phyloP scores from a whole-genome alignment of 108 stramenopile species.

The Parietichytrium sp. region DNA sequence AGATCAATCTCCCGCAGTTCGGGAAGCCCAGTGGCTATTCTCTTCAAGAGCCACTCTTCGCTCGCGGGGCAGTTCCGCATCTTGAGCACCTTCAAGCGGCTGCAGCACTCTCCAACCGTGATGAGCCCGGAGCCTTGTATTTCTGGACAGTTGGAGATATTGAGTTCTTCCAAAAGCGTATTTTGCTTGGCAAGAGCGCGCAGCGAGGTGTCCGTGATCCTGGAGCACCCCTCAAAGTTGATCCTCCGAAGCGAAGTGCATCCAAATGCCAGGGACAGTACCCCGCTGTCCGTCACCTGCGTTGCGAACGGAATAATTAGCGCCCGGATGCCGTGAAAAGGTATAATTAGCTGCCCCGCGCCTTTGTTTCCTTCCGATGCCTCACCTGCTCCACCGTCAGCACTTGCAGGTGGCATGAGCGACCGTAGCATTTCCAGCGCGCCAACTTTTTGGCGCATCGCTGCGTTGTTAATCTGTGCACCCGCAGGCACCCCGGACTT shows the following conservation, averaged over 20 bases:
- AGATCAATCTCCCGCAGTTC: slow-evolving; percentile 35
- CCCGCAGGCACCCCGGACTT: neutral
- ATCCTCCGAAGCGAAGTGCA: neutral
- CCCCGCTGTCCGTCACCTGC: neutral
- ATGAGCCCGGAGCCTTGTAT: slow-evolving; percentile 16
- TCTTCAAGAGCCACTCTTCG: slow-evolving; percentile 19
- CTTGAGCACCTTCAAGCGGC: neutral
- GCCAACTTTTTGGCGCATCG: neutral
- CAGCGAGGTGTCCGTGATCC: neutral
- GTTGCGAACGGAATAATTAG: slow-evolving; percentile 20
- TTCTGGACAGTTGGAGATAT: neutral
- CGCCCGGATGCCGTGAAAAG: neutral
- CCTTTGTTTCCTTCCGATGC: no score
- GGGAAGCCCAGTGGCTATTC: slow-evolving; percentile 27
- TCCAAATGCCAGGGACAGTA: neutral
- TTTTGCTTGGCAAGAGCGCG: slow-evolving; percentile 38
- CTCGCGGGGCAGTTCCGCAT: slow-evolving; percentile 12
- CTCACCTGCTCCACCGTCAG: neutral
- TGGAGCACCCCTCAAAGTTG: neutral
- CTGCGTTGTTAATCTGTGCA: neutral
- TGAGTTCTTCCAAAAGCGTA: neutral
- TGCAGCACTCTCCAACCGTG: slow-evolving; percentile 18
- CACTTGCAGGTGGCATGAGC: neutral
- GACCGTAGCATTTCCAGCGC: neutral
- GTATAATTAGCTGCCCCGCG: no score